Evolutionary conservation across 2,329 filamentous ascomycete species (phyloP).

Genomic region (Stachybotrys elegans): DNA sequence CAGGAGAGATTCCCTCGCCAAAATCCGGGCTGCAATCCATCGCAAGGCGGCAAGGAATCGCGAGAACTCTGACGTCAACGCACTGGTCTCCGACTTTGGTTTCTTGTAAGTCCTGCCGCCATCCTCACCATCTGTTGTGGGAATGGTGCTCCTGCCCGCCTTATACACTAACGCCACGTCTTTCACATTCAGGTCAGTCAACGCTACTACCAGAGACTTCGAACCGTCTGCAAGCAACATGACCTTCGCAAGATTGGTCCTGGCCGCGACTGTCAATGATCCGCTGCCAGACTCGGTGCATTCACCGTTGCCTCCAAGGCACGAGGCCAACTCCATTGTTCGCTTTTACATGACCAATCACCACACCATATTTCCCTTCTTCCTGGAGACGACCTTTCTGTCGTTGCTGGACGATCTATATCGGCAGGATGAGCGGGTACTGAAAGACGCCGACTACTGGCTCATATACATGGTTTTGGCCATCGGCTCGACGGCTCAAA

Average conservation of each 20-base stretch:
- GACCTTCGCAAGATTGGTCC: conserved; percentile 83
- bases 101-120: conserved; percentile 58
- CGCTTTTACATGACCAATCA: conserved; percentile 83
- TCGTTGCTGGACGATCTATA: conserved; percentile 79
- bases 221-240: conserved; percentile 83
- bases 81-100: conserved; percentile 89
- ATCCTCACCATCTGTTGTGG: background rate
- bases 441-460: conserved; percentile 73
- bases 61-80: conserved; percentile 84
- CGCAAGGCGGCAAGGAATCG: conserved; percentile 58
- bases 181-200: conserved; percentile 63
- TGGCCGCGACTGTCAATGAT: conserved; percentile 77
- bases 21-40: conserved; percentile 57
- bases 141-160: no score
- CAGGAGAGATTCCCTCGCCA: conserved; percentile 59
- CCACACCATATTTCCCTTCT: conserved; percentile 74
- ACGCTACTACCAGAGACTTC: conserved; percentile 91
- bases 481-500: conserved; percentile 71
- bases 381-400: conserved; percentile 74
- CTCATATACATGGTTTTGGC: conserved; percentile 85
- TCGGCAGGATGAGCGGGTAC: conserved; percentile 57
- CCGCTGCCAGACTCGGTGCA: conserved; percentile 58
- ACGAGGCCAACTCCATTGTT: conserved; percentile 62
- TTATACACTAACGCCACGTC: conserved; percentile 8
- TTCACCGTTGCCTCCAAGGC: conserved; percentile 63